phyloP scores from a whole-genome alignment of 495 filamentous ascomycete genomes.

The Xylaria curta region DNA sequence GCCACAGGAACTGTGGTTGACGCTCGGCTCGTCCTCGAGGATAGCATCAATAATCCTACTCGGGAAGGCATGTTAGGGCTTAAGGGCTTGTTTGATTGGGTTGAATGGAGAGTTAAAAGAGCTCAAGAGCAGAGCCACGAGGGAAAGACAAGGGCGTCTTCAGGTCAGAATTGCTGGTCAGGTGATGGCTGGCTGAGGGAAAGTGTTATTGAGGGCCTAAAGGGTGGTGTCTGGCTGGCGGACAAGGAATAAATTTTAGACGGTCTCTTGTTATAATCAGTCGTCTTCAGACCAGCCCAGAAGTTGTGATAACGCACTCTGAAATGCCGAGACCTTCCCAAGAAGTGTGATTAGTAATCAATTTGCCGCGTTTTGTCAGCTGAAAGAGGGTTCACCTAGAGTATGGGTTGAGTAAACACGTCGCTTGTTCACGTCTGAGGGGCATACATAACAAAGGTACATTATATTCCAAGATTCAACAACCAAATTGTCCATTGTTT shows the following conservation, averaged over 20 bases:
- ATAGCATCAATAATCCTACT: conserved; percentile 63
- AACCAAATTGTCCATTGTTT: background rate
- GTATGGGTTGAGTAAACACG: background rate
- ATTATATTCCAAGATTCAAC: background rate
- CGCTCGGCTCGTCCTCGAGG: conserved; percentile 72
- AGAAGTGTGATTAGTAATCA: background rate
- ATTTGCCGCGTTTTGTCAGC: background rate
- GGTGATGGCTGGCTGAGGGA: conserved; percentile 57
- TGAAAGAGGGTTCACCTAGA: background rate
- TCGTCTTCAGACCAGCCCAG: background rate
- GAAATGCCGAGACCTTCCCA: background rate
- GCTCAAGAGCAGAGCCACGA: conserved; percentile 29
- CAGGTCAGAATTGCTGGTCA: conserved; percentile 31
- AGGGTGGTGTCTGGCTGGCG: conserved; percentile 62
- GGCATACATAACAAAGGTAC: background rate
- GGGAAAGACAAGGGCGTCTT: conserved; percentile 18
- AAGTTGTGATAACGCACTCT: background rate
- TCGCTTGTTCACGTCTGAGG: background rate
- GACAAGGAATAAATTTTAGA: conserved; percentile 36
- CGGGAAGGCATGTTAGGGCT: conserved; percentile 78
- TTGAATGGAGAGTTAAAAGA: conserved; percentile 55
- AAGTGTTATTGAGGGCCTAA: conserved; percentile 61
- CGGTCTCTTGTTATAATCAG: background rate
- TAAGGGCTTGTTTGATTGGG: conserved; percentile 81
- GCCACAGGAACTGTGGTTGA: conserved; percentile 74